Conservation (phyloP, 2,329 filamentous ascomycete species). For the Knufia fluminis region DNA sequence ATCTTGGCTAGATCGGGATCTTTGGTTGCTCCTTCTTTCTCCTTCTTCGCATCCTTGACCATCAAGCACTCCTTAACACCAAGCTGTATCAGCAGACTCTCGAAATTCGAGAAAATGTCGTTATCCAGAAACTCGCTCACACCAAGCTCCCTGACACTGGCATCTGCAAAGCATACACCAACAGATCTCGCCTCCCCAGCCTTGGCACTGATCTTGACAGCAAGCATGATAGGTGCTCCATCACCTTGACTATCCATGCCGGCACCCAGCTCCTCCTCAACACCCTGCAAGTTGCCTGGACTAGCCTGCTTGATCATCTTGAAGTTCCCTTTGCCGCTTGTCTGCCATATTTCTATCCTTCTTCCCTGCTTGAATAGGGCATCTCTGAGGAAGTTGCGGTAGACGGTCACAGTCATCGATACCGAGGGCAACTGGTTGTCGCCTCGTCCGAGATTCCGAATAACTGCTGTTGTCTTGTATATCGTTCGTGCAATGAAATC, state of each 20-base stretch:
- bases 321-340: constrained; percentile 68
- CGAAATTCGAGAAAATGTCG: constrained; percentile 95
- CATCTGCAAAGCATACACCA: constrained; percentile 95
- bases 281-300: constrained; percentile 89
- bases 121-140: constrained; percentile 99
- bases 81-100: constrained; percentile 89
- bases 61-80: constrained; percentile 90
- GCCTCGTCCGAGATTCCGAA: constrained; percentile 77
- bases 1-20: constrained; percentile 84
- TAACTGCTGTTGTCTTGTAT: constrained; percentile 94
- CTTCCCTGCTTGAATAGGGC: constrained; percentile 86
- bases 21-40: constrained; percentile 43
- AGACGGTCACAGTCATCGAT: constrained; percentile 90
- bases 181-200: constrained; percentile 75
- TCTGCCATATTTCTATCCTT: constrained; percentile 82
- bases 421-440: constrained; percentile 85
- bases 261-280: constrained; percentile 83
- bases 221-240: constrained; percentile 81
- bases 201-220: constrained; percentile 86
- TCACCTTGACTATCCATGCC: constrained; percentile 44
- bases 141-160: constrained; percentile 86
- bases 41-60: constrained; percentile 54
- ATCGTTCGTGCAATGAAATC: constrained; percentile 53
- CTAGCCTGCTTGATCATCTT: constrained; percentile 86
- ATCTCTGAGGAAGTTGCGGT: constrained; percentile 89